A percentile compares a stretch with the other conserved stretches of the same genome.
phyloP scores from a whole-genome alignment of 1,139 yeast species.

The Meyerozyma elateridarum region DNA sequence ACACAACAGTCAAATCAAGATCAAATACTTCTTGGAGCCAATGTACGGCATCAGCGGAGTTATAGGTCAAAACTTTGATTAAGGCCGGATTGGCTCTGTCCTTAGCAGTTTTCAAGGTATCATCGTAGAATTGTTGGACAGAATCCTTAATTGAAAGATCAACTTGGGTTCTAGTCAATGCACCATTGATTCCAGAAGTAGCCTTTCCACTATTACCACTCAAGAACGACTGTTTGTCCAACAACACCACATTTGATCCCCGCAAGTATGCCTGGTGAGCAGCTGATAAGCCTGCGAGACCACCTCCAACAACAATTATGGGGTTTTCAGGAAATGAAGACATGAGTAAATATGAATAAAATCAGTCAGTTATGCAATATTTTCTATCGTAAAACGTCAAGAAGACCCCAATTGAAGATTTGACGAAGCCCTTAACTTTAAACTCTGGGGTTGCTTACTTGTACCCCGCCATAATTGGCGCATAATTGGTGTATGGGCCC shows the following conservation, averaged over 20 bases:
- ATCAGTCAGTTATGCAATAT: too few species aligned
- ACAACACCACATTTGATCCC: conserved; percentile 51
- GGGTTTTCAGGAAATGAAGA: conserved; percentile 29
- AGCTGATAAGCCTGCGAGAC: conserved; percentile 75
- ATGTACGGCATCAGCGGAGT: conserved; percentile 58
- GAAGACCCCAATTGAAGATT: too few species aligned
- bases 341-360: too few species aligned
- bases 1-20: conserved; percentile 59
- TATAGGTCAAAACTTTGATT: conserved; percentile 46
- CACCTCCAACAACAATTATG: conserved; percentile 71
- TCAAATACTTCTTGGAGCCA: conserved; percentile 67
- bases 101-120: conserved; percentile 63
- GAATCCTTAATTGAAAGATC: conserved; percentile 48
- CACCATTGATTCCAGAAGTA: conserved; percentile 79
- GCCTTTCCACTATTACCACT: conserved; percentile 84
- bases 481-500: too few species aligned
- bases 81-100: conserved; percentile 53
- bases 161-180: conserved; percentile 59
- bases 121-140: conserved; percentile 56
- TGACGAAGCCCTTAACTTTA: too few species aligned
- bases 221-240: conserved; percentile 60
- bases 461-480: conserved; percentile 1
- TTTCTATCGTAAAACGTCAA: too few species aligned
- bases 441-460: conserved; percentile 5
- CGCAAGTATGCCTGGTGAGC: conserved; percentile 61